A percentile compares a stretch with the other conserved stretches of the same genome.
Evolutionary conservation across 23 red algal species (phyloP).

Genomic region (Agarophyton chilense): DNA sequence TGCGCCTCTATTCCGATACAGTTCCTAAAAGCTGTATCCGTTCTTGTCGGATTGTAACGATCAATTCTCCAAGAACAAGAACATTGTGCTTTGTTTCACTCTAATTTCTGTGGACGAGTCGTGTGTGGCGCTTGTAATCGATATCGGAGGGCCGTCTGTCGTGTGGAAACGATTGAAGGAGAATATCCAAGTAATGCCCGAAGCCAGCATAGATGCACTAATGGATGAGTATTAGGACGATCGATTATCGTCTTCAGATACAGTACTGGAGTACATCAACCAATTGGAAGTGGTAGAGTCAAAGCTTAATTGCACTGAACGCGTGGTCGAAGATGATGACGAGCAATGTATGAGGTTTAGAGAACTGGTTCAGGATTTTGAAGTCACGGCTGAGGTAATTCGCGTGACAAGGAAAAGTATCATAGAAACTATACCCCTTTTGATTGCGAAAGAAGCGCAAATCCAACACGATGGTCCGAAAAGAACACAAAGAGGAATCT

Average conservation of each 20-base stretch:
- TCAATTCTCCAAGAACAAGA: too few relatives aligned
- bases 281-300: neutral
- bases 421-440: neutral
- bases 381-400: too few relatives aligned
- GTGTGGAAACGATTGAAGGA: neutral
- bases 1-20: too few relatives aligned
- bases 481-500: neutral
- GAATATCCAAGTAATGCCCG: neutral
- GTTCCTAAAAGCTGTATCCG: too few relatives aligned
- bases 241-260: neutral
- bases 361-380: slow-evolving; percentile 1
- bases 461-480: too few relatives aligned
- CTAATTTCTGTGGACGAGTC: neutral
- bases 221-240: neutral
- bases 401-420: neutral
- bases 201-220: slow-evolving; percentile 2
- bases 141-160: neutral
- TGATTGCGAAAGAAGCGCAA: slow-evolving; percentile 6
- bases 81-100: neutral
- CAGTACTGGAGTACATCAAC: slow-evolving; percentile 30
- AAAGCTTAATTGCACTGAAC: neutral
- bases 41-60: too few relatives aligned
- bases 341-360: neutral
- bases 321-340: neutral
- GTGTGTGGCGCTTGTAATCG: neutral